Evolutionary conservation across 768 basidiomycete genomes (phyloP).

Genomic region (Leccinum obscurum): DNA sequence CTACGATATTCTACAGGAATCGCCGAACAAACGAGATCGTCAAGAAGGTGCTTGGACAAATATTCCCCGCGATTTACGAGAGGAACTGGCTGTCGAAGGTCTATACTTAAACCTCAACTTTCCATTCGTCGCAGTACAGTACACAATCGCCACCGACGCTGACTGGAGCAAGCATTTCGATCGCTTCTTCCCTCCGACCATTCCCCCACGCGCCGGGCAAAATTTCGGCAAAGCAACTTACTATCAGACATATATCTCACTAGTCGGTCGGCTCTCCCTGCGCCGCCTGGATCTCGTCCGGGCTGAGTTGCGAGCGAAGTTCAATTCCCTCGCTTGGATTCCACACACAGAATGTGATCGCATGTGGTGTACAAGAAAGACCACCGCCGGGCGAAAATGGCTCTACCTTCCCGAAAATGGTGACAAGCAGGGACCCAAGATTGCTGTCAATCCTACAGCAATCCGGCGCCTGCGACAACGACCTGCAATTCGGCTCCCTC

Average conservation of each 20-base stretch:
- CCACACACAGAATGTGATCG: background rate
- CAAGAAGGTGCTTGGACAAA: background rate
- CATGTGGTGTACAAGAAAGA: background rate
- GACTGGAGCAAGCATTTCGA: background rate
- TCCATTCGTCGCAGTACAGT: background rate
- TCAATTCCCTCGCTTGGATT: background rate
- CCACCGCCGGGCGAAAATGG: background rate
- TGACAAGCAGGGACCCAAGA: background rate
- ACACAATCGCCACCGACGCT: background rate
- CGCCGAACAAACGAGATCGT: background rate
- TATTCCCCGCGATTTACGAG: background rate
- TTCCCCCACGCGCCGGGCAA: background rate
- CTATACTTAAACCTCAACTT: background rate
- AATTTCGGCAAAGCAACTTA: background rate
- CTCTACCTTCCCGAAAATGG: background rate
- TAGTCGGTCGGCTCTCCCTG: background rate
- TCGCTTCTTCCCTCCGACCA: background rate
- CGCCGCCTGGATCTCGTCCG: background rate
- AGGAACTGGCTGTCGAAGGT: background rate
- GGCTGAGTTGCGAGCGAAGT: background rate
- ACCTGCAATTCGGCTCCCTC: background rate
- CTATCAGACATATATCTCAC: background rate
- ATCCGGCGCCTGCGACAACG: too few species aligned
- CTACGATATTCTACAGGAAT: background rate
- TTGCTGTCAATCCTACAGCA: background rate